Conservation (phyloP, 2,329 filamentous ascomycete species). For the Penicillium palitans region DNA sequence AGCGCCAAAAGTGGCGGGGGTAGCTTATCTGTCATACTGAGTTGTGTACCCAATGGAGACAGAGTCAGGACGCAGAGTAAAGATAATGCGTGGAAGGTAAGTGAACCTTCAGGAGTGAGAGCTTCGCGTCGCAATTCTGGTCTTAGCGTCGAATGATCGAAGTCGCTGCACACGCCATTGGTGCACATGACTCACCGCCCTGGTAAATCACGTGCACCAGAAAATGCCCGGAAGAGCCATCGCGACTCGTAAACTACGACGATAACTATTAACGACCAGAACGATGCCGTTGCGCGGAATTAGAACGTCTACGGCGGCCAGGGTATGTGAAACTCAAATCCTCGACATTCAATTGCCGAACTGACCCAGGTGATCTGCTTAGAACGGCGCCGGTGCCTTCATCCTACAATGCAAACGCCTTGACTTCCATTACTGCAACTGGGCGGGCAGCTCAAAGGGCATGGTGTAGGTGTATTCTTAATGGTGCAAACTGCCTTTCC, state of each 20-base stretch:
- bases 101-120: constrained; percentile 19
- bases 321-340: constrained; percentile 48
- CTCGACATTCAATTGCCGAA: neutral
- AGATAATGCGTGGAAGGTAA: constrained; percentile 20
- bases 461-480: constrained; percentile 71
- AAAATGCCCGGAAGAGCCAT: constrained; percentile 29
- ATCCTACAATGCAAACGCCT: constrained; percentile 95
- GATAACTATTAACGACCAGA: constrained; percentile 14
- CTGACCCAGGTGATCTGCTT: constrained; percentile 14
- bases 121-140: constrained; percentile 21
- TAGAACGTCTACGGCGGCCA: constrained; percentile 55
- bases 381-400: constrained; percentile 98
- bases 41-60: constrained; percentile 22
- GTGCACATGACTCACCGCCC: constrained; percentile 1
- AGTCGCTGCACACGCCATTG: constrained; percentile 13
- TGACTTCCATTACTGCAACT: constrained; percentile 97
- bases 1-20: constrained; percentile 89
- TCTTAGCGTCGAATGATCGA: constrained; percentile 16
- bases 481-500: neutral
- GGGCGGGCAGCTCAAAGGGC: constrained; percentile 85
- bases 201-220: constrained; percentile 14
- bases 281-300: constrained; percentile 51
- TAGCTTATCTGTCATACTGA: constrained; percentile 89
- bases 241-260: constrained; percentile 8
- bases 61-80: constrained; percentile 6